Evolutionary conservation across 2,329 filamentous ascomycete species (phyloP).

Genomic region (Zymoseptoria brevis): DNA sequence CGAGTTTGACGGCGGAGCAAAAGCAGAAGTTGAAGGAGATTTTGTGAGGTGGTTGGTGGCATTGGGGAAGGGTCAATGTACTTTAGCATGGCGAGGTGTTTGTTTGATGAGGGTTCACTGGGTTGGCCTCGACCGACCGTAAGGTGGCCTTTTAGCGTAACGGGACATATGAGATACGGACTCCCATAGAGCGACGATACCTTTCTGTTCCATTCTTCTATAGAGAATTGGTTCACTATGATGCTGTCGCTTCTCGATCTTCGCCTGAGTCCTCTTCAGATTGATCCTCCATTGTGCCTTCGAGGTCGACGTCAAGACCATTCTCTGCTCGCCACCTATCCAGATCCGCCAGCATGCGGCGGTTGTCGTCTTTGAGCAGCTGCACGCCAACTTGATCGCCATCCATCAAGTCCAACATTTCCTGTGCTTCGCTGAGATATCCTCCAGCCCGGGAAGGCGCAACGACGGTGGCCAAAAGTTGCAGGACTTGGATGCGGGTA

Average conservation of each 20-base stretch:
- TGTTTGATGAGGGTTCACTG: neutral
- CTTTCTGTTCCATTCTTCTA: neutral
- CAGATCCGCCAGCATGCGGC: neutral
- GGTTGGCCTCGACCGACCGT: too few relatives aligned
- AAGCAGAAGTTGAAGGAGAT: constrained; percentile 76
- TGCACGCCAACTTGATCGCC: neutral
- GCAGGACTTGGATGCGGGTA: neutral
- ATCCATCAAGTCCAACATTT: neutral
- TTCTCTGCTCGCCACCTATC: neutral
- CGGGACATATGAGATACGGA: neutral
- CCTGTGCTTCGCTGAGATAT: neutral
- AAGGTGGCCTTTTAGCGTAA: neutral
- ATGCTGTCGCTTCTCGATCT: neutral
- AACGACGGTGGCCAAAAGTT: neutral
- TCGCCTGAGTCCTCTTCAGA: neutral
- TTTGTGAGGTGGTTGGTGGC: constrained; percentile 40
- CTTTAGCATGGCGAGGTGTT: neutral
- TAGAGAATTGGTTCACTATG: too few relatives aligned
- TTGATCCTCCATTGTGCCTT: neutral
- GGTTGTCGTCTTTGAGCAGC: neutral
- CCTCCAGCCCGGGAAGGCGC: neutral
- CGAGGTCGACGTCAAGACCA: neutral
- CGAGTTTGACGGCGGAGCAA: constrained; percentile 64
- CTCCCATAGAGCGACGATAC: neutral
- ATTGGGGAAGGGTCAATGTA: neutral